These are phyloP conservation scores for Diaporthe citriasiana DNA, from an alignment of 2,329 filamentous ascomycete species.

Conservation along the genomic window DNA sequence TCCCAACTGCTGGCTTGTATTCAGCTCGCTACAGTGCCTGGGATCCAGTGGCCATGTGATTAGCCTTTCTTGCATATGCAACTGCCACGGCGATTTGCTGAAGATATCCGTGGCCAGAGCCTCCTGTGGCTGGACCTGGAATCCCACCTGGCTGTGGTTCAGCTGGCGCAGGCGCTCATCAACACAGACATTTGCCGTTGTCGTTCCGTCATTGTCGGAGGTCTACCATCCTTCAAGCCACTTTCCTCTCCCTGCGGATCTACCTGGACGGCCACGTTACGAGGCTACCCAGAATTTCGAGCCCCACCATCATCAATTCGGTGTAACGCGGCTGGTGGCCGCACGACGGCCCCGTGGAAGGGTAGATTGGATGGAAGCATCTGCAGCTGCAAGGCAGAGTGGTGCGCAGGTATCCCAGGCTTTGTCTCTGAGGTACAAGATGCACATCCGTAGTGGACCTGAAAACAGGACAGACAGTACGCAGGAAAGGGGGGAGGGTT, in stretches of 20 bases:
- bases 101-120: constrained; percentile 27
- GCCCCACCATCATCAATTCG: background rate
- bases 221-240: background rate
- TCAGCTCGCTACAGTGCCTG: constrained; percentile 22
- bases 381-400: constrained; percentile 21
- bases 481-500: background rate
- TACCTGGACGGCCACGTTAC: background rate
- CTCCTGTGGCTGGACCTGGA: constrained; percentile 32
- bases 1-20: constrained; percentile 23
- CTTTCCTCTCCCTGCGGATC: background rate
- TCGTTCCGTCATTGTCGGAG: background rate
- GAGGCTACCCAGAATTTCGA: constrained; percentile 6
- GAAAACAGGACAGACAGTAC: background rate
- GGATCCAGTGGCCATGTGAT: constrained; percentile 22
- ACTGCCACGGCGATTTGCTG: constrained; percentile 29
- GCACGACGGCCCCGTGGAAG: constrained; percentile 5
- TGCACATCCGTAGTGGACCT: background rate
- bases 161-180: constrained; percentile 8
- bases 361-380: background rate
- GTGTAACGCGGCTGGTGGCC: constrained; percentile 24
- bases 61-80: constrained; percentile 37
- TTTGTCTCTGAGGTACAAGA: background rate
- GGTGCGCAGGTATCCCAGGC: constrained; percentile 6
- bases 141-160: constrained; percentile 8
- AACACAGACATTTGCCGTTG: constrained; percentile 15